Base-by-base conservation (phyloP, 2,329 filamentous ascomycete genomes). In the Aspergillus persii region DNA sequence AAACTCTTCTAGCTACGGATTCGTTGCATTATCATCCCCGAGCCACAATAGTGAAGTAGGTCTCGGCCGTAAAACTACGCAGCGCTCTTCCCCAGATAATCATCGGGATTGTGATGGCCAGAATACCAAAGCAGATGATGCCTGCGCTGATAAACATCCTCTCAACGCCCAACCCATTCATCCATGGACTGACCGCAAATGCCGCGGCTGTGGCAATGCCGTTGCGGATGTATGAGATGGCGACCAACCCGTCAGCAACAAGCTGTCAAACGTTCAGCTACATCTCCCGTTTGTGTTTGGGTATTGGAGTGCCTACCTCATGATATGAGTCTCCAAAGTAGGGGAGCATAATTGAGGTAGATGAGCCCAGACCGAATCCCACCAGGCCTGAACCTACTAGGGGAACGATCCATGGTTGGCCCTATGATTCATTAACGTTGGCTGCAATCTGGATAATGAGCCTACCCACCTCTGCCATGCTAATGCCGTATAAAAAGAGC, bases 401-500 rank as follows among this genome's bases (percentile, higher is more conserved):
- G 3, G 57, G 57, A 12, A 59, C 44, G 23, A 59, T 56, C 50
- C 53, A 59, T 8, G 49, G 50, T 56, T 58, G 33, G 44, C 26
- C 47, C 59, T 61, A 30, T 15, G 33, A 36, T 9, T 9, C 33
- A 4, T 36, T 11, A 36, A 12, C 15, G 15, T 36, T 4, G 2
- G 15, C 15, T 12, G 5, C 1, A 4, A 36, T 3, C 33, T 4
- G 12, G 23, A 30, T 0, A 0, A 15, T 6, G 30, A 8, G 3
- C 5, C 2, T 6, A 30, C 41, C 12, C 9, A 57, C 55, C 46
- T 52, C n/a, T 26, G 55, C 55, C 52, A 57, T 57, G 7, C 55
- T 48, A 2, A 23, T 52, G 2, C 55, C 55, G 18, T 57, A 54
- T 6, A 54, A 39, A 36, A 54, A 54, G 9, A 77, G 41, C 41